phyloP scores from a whole-genome alignment of 495 filamentous ascomycete species.

The Aspergillus campestris region DNA sequence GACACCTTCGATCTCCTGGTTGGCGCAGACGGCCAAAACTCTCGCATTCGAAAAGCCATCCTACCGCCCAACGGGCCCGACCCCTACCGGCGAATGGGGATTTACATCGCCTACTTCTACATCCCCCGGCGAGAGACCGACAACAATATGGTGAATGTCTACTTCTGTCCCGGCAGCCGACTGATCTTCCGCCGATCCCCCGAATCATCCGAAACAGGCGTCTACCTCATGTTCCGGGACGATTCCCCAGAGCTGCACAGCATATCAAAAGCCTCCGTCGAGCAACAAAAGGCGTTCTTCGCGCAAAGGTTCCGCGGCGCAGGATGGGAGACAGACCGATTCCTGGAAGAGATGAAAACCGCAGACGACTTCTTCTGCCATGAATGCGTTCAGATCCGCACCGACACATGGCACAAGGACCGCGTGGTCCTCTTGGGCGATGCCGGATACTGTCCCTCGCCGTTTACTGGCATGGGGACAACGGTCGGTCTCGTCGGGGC shows the following conservation, averaged over 20 bases:
- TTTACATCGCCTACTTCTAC: slow-evolving; percentile 36
- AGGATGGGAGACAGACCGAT: slow-evolving; percentile 34
- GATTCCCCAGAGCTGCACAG: slow-evolving; percentile 10
- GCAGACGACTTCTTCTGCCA: slow-evolving; percentile 44
- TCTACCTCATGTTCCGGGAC: slow-evolving; percentile 16
- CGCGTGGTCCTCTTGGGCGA: slow-evolving; percentile 48
- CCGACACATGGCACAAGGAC: slow-evolving; percentile 36
- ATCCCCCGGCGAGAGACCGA: slow-evolving; percentile 29
- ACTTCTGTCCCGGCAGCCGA: slow-evolving; percentile 14
- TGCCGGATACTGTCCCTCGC: slow-evolving; percentile 43
- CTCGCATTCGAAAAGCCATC: slow-evolving; percentile 27
- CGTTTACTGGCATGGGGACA: slow-evolving; percentile 43
- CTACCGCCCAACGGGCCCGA: slow-evolving; percentile 16
- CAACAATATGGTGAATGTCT: slow-evolving; percentile 9
- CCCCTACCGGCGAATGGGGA: slow-evolving; percentile 14
- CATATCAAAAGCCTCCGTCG: slow-evolving; percentile 8
- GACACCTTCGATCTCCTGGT: slow-evolving; percentile 41
- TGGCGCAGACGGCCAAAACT: slow-evolving; percentile 43
- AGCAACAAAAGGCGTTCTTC: slow-evolving; percentile 22
- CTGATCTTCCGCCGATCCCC: slow-evolving; percentile 20
- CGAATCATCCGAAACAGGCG: slow-evolving; percentile 12
- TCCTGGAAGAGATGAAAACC: slow-evolving; percentile 33
- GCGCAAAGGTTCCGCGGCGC: slow-evolving; percentile 27
- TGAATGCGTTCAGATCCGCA: slow-evolving; percentile 30
- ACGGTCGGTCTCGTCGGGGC: slow-evolving; percentile 38